Base-by-base conservation (phyloP, 2,329 filamentous ascomycete species). In the Rutstroemia sp. region DNA sequence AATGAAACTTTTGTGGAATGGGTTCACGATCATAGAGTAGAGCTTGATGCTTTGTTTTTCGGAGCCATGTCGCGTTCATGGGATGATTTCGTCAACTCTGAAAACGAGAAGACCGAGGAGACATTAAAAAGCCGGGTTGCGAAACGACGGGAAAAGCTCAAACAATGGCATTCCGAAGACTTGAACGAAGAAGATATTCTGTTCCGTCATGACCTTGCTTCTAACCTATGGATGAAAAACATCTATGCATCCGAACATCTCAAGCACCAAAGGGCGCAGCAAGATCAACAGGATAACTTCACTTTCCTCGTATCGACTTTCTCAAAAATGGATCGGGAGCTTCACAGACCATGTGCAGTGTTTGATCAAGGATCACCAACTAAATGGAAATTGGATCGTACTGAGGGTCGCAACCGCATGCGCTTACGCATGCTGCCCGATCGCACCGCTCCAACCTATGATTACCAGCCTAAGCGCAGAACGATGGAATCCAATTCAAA, bases 351-450 rank as follows among this genome's bases (percentile, higher is more conserved):
- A 1, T 90, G 89, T 25, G 92, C 88, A 1, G 78, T 97, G 0
- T 87, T 96, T 58, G 84, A 87, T 51, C 81, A 86, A 39, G 75
- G 79, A 0, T 75, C 77, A 2, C 70, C 80, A 1, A 76, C 77
- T 0, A 95, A 88, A 69, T 99, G 92, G 92, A 91, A 92, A 65
- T 80, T 99, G 14, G 94, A 99, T 68, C 86, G 95, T 65, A 97
- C 94, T 0, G 94, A 99, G 73, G 92, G 94, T 10, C 86, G 92
- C 10, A 96, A 96, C 69, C 86, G 95, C 17, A 97, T 97, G 90
- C 84, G 95, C 16, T 78, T 96, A 65, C 84, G 94, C 27, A 81
- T 96, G 51, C 78, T 96, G 1, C 88, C 92, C 0, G 92, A 96
- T 68, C 82, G 82, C 56, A 80, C 81, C 0, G 76, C 79, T 1